phyloP scores from a whole-genome alignment of 2,329 filamentous ascomycete species.

The Colletotrichum cordylinicola region DNA sequence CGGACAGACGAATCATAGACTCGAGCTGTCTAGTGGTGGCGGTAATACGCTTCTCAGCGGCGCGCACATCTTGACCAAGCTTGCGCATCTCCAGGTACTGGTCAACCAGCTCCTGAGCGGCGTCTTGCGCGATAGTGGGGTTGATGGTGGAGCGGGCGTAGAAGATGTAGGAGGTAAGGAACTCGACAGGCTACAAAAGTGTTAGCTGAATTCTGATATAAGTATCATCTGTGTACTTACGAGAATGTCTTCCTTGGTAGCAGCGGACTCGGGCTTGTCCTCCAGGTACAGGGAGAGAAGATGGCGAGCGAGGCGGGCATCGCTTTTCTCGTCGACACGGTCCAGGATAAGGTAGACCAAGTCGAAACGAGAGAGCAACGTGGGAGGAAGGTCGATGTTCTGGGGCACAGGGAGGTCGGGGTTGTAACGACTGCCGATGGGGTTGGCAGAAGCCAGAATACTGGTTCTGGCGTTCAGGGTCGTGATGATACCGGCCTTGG shows the following conservation, averaged over 20 bases:
- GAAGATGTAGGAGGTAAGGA: conserved; percentile 95
- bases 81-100: conserved; percentile 96
- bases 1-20: conserved; percentile 95
- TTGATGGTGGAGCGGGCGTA: conserved; percentile 90
- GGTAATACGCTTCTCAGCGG: conserved; percentile 94
- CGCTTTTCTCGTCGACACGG: conserved; percentile 86
- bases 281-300: conserved; percentile 96
- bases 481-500: conserved; percentile 94
- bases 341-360: conserved; percentile 96
- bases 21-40: conserved; percentile 96
- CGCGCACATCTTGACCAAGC: conserved; percentile 84
- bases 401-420: conserved; percentile 93
- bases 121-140: conserved; percentile 79
- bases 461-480: conserved; percentile 95
- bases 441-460: conserved; percentile 96
- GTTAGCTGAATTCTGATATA: conserved; percentile 27
- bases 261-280: conserved; percentile 86
- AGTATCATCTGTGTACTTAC: conserved; percentile 54
- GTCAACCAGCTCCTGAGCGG: conserved; percentile 82
- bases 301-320: conserved; percentile 89
- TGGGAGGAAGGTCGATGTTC: conserved; percentile 97
- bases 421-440: conserved; percentile 98
- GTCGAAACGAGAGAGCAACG: conserved; percentile 93
- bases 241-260: conserved; percentile 76
- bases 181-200: conserved; percentile 77